Evolutionary conservation across 805 yeast species (phyloP).

Genomic region (Yamadazyma sp.): DNA sequence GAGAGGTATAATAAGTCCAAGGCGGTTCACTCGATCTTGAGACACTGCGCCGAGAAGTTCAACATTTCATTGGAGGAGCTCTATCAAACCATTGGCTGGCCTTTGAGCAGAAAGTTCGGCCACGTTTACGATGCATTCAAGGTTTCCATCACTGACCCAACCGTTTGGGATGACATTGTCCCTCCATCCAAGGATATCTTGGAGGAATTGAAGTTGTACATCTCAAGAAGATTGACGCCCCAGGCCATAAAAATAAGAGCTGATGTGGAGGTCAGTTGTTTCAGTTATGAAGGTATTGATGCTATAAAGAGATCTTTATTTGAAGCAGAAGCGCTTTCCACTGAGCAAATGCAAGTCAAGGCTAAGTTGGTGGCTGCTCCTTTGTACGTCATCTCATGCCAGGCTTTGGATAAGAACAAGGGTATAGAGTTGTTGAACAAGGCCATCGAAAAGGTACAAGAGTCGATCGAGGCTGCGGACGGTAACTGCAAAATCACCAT

Average conservation of each 20-base stretch:
- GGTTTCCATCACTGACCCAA: constrained; percentile 87
- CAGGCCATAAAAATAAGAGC: constrained; percentile 98
- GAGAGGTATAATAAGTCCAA: constrained; percentile 95
- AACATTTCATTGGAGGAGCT: constrained; percentile 80
- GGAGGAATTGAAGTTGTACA: constrained; percentile 83
- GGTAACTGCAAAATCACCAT: constrained; percentile 91
- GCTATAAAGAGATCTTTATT: constrained; percentile 88
- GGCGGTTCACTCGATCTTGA: constrained; percentile 95
- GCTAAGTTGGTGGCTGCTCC: constrained; percentile 98
- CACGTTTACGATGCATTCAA: constrained; percentile 98
- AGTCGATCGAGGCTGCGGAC: constrained; percentile 67
- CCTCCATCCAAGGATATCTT: constrained; percentile 74
- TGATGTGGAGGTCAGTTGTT: constrained; percentile 97
- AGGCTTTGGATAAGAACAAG: constrained; percentile 85
- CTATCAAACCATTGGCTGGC: constrained; percentile 95
- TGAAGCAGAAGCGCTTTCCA: constrained; percentile 81
- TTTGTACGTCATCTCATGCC: constrained; percentile 87
- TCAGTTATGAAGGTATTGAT: constrained; percentile 95
- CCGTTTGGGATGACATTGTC: constrained; percentile 77
- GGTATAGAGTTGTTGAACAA: constrained; percentile 78
- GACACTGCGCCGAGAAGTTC: constrained; percentile 98
- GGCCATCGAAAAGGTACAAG: constrained; percentile 76
- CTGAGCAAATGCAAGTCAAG: constrained; percentile 84
- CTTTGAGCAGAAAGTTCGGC: constrained; percentile 90
- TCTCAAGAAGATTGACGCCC: constrained; percentile 92